phyloP scores from a whole-genome alignment of 78 protist genomes.

The Bigelowiella natans region DNA sequence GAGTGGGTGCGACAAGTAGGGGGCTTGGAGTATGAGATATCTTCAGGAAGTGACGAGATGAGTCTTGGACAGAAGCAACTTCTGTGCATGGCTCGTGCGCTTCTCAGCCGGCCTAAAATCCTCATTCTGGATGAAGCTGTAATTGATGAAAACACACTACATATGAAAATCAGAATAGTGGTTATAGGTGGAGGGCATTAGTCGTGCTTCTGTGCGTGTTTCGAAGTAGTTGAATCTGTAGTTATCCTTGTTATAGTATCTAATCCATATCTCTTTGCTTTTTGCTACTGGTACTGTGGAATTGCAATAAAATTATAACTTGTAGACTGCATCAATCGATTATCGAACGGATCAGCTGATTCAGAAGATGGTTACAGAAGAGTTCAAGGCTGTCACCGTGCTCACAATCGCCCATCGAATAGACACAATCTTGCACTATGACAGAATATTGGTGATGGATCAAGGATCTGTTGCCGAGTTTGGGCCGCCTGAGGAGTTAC shows the following conservation, averaged over 20 bases:
- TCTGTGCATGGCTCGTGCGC: constrained; percentile 78
- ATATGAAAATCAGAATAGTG: no score
- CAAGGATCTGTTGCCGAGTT: constrained; percentile 51
- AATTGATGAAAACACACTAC: no score
- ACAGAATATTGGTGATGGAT: constrained; percentile 51
- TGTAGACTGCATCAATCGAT: constrained; percentile 57
- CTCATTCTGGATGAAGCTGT: constrained; percentile 65
- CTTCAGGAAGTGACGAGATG: constrained; percentile 50
- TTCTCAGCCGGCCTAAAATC: constrained; percentile 54
- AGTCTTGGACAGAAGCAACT: constrained; percentile 77
- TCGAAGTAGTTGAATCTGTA: no score
- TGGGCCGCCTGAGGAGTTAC: constrained; percentile 54
- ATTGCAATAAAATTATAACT: no score
- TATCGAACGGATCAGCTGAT: constrained; percentile 42
- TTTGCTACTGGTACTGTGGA: no score
- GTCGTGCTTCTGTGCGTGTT: no score
- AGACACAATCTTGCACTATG: constrained; percentile 39
- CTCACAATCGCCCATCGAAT: constrained; percentile 66
- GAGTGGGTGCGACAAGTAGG: no score
- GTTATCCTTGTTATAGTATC: no score
- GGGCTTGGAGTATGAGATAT: no score
- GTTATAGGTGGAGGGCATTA: no score
- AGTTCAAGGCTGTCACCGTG: constrained; percentile 41
- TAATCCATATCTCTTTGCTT: no score
- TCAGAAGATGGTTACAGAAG: constrained; percentile 31